These are phyloP conservation scores for Mallotus nudiflorus DNA, from an alignment of 345 rosid genomes.

Conservation along the genomic window DNA sequence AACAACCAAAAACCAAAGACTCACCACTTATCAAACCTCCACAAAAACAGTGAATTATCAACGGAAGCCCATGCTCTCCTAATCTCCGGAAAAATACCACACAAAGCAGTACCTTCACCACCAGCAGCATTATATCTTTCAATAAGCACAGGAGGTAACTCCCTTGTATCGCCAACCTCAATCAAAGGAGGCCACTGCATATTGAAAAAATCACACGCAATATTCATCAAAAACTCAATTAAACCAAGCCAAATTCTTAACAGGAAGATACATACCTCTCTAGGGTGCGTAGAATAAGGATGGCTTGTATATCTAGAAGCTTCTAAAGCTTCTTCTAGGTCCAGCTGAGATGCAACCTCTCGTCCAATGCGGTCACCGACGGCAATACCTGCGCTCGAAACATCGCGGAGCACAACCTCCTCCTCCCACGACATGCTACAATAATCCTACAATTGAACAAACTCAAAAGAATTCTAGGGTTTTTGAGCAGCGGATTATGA, in stretches of 20 bases:
- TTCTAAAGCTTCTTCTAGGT: constrained; percentile 88
- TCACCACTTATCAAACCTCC: constrained; percentile 97
- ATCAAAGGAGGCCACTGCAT: constrained; percentile 92
- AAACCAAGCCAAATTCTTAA: not conserved
- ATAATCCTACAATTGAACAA: not conserved
- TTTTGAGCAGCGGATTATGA: not conserved
- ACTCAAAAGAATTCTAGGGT: constrained; percentile 11
- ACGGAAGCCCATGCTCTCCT: constrained; percentile 98
- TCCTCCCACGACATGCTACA: constrained; percentile 66
- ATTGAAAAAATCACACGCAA: constrained; percentile 9
- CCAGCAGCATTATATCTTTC: constrained; percentile 92
- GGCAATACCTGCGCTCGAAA: constrained; percentile 68
- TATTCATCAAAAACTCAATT: not conserved
- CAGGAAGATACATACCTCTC: constrained; percentile 55
- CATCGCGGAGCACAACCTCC: constrained; percentile 84
- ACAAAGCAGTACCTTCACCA: constrained; percentile 94
- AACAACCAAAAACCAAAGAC: not conserved
- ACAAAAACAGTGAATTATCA: constrained; percentile 81
- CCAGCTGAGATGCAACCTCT: constrained; percentile 76
- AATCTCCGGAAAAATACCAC: constrained; percentile 94
- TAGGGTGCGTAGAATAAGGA: constrained; percentile 83
- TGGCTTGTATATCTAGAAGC: constrained; percentile 93
- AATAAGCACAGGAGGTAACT: constrained; percentile 77
- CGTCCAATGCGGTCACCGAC: constrained; percentile 82
- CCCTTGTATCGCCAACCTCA: constrained; percentile 80